Percentiles rank a stretch among this genome's conserved stretches.
These are phyloP conservation scores for Septoria petroselini DNA, from an alignment of 2,329 filamentous ascomycete genomes.

Conservation along the genomic window DNA sequence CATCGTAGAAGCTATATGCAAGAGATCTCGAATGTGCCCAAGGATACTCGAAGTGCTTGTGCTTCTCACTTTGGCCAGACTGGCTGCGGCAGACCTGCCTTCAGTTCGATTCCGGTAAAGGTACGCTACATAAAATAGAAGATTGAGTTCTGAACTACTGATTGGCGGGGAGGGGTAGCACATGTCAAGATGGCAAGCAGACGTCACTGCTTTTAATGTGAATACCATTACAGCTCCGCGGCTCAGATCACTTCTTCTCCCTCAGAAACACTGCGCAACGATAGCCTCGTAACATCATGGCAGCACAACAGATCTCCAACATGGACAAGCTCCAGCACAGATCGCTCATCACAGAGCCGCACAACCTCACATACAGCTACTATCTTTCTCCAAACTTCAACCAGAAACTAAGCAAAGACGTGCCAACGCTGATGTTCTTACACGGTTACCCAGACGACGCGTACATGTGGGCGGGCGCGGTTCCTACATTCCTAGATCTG, in stretches of 20 bases:
- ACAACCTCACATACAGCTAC: slow-evolving; percentile 33
- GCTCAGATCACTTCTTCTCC: neutral
- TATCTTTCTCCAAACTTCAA: slow-evolving; percentile 33
- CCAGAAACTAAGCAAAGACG: slow-evolving; percentile 20
- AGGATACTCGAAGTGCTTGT: too few relatives aligned
- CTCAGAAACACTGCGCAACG: neutral
- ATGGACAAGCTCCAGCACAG: slow-evolving; percentile 32
- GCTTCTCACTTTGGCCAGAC: slow-evolving; percentile 3
- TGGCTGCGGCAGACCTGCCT: slow-evolving; percentile 6
- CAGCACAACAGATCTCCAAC: slow-evolving; percentile 17
- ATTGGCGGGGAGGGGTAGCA: slow-evolving; percentile 11
- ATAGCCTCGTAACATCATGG: neutral
- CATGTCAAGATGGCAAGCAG: slow-evolving; percentile 12
- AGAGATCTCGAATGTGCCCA: too few relatives aligned
- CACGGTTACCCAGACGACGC: slow-evolving; percentile 55
- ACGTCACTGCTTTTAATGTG: slow-evolving; percentile 3
- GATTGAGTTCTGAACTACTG: slow-evolving; percentile 7
- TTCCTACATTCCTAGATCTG: slow-evolving; percentile 29
- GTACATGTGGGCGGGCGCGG: slow-evolving; percentile 44
- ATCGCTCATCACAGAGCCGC: slow-evolving; percentile 28
- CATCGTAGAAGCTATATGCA: too few relatives aligned
- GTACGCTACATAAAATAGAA: neutral
- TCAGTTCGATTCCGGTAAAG: neutral
- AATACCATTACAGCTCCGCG: neutral
- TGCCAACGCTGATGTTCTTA: slow-evolving; percentile 41